A percentile compares a stretch with the other conserved stretches of the same genome.
Evolutionary conservation across 1,139 yeast species (phyloP).

Genomic region (Sugiyamaella xylanicola): DNA sequence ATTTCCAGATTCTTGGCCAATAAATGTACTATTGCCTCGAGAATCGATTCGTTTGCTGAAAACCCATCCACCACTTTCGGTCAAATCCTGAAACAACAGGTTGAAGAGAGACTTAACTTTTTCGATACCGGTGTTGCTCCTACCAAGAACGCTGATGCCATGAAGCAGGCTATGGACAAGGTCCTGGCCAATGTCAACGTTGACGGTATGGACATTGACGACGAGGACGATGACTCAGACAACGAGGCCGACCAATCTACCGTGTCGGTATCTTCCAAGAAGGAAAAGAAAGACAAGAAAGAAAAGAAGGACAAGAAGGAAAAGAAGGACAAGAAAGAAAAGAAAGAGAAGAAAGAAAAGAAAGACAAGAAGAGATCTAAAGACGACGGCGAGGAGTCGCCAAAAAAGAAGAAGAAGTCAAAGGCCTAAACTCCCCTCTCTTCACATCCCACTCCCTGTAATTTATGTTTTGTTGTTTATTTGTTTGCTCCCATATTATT

Average conservation of each 20-base stretch:
- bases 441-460: conserved; percentile 5
- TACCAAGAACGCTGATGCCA: conserved; percentile 93
- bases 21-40: conserved; percentile 97
- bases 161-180: conserved; percentile 83
- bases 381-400: conserved; percentile 35
- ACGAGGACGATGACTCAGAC: conserved; percentile 50
- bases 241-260: conserved; percentile 35
- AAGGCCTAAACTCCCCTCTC: conserved; percentile 31
- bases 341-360: conserved; percentile 32
- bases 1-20: conserved; percentile 97
- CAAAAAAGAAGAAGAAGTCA: conserved; percentile 44
- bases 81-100: conserved; percentile 88
- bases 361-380: conserved; percentile 38
- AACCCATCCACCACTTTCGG: conserved; percentile 73
- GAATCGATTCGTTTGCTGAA: conserved; percentile 88
- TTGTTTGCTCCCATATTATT: conserved; percentile 18
- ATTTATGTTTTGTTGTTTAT: conserved; percentile 22
- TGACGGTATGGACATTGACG: conserved; percentile 51
- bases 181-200: conserved; percentile 49
- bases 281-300: conserved; percentile 41
- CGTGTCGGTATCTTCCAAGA: conserved; percentile 23
- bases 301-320: conserved; percentile 55
- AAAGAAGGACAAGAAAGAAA: conserved; percentile 54
- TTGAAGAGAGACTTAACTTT: conserved; percentile 94
- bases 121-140: conserved; percentile 97